Percentiles rank a stretch among this genome's conserved stretches.
These are phyloP conservation scores for Exophiala sideris DNA, from an alignment of 2,329 filamentous ascomycete species.

Conservation along the genomic window DNA sequence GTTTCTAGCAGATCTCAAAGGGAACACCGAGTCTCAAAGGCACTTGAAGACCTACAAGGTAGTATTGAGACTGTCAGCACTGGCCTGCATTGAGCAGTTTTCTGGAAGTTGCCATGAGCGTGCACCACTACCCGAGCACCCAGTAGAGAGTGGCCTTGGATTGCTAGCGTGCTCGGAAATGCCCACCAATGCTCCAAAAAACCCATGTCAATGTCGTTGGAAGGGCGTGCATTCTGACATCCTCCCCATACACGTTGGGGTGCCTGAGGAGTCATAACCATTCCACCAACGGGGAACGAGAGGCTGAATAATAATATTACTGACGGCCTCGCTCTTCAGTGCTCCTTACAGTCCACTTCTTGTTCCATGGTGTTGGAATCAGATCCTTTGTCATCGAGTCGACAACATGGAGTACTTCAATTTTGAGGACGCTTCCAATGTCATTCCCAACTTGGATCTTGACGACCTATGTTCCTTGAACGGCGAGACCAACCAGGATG, in stretches of 20 bases:
- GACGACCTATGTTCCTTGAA: slow-evolving; percentile 40
- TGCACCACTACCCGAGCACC: not conserved
- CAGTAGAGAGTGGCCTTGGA: not conserved
- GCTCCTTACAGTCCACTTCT: not conserved
- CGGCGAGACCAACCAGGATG: slow-evolving; percentile 38
- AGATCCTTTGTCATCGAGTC: not conserved
- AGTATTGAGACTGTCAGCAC: not conserved
- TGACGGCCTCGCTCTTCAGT: not conserved
- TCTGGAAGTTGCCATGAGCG: slow-evolving; percentile 11
- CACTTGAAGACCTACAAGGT: not conserved
- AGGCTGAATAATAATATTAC: slow-evolving; percentile 17
- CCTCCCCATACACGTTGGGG: not conserved
- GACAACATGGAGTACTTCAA: slow-evolving; percentile 46
- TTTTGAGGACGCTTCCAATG: slow-evolving; percentile 44
- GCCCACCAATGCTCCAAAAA: slow-evolving; percentile 2
- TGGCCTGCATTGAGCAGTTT: not conserved
- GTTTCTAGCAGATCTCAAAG: no score
- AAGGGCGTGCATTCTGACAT: slow-evolving; percentile 23
- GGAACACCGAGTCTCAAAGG: no score
- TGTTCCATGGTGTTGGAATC: not conserved
- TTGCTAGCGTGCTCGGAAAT: slow-evolving; percentile 8
- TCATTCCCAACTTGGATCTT: slow-evolving; percentile 34
- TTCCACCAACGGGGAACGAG: slow-evolving; percentile 11
- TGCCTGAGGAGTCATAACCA: slow-evolving; percentile 21
- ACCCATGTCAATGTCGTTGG: slow-evolving; percentile 19